A percentile compares a stretch with the other conserved stretches of the same genome.
Evolutionary conservation across 768 basidiomycete species (phyloP).

Genomic region (Russula sp.): DNA sequence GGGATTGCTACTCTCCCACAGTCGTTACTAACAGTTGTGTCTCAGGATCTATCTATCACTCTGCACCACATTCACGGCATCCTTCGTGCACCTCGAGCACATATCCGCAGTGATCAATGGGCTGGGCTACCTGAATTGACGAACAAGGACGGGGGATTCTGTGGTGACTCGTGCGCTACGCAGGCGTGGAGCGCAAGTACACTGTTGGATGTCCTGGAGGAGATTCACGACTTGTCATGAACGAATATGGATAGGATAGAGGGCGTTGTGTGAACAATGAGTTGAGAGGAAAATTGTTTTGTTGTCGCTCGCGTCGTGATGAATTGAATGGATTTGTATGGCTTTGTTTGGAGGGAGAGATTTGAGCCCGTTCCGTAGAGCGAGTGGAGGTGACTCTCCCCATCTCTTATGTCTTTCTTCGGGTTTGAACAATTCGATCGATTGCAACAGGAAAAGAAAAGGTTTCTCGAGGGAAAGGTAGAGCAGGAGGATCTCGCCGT

Average conservation of each 20-base stretch:
- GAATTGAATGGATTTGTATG: conserved; percentile 13
- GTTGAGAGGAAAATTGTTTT: not conserved
- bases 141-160: conserved; percentile 77
- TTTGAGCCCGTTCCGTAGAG: not conserved
- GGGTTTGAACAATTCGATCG: conserved; percentile 53
- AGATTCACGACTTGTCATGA: conserved; percentile 45
- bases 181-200: conserved; percentile 98
- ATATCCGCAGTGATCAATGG: conserved; percentile 84
- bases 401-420: conserved; percentile 67
- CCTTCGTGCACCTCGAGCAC: conserved; percentile 60
- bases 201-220: conserved; percentile 81
- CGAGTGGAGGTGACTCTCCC: not conserved
- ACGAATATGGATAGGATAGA: not conserved
- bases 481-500: conserved; percentile 82
- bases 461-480: conserved; percentile 39
- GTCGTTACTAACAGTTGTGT: conserved; percentile 14
- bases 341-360: conserved; percentile 17
- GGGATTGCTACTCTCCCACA: not conserved
- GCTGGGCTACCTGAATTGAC: conserved; percentile 91
- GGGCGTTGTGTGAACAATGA: not conserved
- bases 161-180: conserved; percentile 83
- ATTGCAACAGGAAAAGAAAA: conserved; percentile 59
- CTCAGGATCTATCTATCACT: conserved; percentile 61
- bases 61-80: conserved; percentile 74
- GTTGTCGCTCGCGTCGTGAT: not conserved